Percentiles rank a stretch among this genome's conserved stretches.
Evolutionary conservation across 2,329 filamentous ascomycete genomes (phyloP).

Genomic region (Furcasterigmium furcatum): DNA sequence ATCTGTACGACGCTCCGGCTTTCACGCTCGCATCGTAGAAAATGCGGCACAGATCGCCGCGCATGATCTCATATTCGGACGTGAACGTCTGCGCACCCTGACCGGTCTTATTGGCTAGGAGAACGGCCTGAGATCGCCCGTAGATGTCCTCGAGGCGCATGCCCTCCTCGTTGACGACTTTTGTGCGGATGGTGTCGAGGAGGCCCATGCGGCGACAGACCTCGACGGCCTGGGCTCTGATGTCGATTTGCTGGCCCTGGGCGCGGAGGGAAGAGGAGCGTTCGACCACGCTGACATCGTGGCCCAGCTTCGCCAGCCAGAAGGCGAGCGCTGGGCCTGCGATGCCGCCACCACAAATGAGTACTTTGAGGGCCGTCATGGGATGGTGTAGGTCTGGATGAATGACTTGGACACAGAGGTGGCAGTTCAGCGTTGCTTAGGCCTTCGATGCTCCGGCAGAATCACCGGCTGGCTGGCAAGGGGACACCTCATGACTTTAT

Average conservation of each 20-base stretch:
- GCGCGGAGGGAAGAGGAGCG: conserved; percentile 30
- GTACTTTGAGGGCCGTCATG: conserved; percentile 35
- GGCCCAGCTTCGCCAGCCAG: conserved; percentile 32
- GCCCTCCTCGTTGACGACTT: conserved; percentile 43
- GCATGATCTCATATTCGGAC: conserved; percentile 58
- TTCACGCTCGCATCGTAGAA: conserved; percentile 37
- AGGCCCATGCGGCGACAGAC: conserved; percentile 36
- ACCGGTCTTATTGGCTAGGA: conserved; percentile 35
- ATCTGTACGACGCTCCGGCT: conserved; percentile 19
- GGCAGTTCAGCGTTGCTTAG: too few relatives aligned
- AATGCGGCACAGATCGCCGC: conserved; percentile 50
- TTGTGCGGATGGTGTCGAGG: conserved; percentile 27
- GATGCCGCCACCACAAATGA: conserved; percentile 45
- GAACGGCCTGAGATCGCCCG: conserved; percentile 32
- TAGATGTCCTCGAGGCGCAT: conserved; percentile 38
- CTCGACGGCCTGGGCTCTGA: conserved; percentile 36
- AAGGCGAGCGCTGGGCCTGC: conserved; percentile 39
- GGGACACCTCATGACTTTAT: too few relatives aligned
- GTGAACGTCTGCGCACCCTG: conserved; percentile 41
- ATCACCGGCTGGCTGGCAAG: too few relatives aligned
- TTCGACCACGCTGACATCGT: conserved; percentile 40
- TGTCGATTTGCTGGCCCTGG: conserved; percentile 42
- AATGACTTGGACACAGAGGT: not conserved
- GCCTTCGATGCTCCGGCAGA: too few relatives aligned
- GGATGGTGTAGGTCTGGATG: not conserved